phyloP scores from a whole-genome alignment of 345 rosid species.

The Mercurialis annua region DNA sequence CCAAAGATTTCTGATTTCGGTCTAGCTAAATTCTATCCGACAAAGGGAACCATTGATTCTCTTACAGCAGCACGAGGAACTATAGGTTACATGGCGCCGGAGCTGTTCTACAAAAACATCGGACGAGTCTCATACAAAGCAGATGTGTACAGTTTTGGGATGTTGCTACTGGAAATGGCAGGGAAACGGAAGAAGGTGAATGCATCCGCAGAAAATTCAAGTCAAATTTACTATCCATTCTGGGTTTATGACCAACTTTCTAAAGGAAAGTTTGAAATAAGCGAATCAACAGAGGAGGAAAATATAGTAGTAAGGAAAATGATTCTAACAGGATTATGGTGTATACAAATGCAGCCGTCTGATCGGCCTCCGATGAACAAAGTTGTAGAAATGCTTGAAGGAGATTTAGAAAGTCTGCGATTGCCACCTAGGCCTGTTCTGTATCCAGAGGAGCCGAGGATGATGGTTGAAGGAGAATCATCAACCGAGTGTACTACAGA shows the following conservation, averaged over 20 bases:
- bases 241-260: neutral
- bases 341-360: neutral
- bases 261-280: neutral
- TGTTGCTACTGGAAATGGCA: neutral
- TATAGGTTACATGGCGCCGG: conserved; percentile 9
- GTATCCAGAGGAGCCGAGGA: neutral
- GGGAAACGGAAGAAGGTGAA: conserved; percentile 3
- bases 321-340: neutral
- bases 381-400: conserved; percentile 8
- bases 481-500: no score
- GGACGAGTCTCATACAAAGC: neutral
- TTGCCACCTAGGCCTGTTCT: conserved; percentile 2
- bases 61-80: conserved; percentile 10
- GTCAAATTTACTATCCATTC: neutral
- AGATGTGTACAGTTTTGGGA: conserved; percentile 5
- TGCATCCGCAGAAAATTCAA: neutral
- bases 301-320: neutral
- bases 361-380: neutral
- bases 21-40: neutral
- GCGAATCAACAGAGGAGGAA: neutral
- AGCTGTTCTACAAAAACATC: conserved; percentile 5
- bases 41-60: neutral
- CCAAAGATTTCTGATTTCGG: conserved; percentile 8
- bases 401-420: neutral
- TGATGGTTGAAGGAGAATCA: neutral